Percentiles rank a stretch among this genome's conserved stretches.
These are phyloP conservation scores for Coemansia sp. DNA, from an alignment of 192 early-diverging fungal genomes.

Conservation along the genomic window DNA sequence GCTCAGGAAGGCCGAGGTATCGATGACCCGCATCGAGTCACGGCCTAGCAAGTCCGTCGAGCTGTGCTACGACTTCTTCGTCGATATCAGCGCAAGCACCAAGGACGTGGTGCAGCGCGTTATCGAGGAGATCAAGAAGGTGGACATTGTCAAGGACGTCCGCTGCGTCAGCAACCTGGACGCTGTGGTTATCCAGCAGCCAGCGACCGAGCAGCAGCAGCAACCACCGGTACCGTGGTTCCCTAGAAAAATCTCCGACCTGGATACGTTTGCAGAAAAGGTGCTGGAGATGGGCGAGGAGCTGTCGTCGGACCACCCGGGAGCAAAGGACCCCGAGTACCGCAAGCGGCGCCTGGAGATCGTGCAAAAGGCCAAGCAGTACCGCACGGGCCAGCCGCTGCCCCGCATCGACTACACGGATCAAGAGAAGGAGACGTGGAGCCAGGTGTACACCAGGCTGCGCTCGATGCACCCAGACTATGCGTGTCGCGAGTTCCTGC, in stretches of 20 bases:
- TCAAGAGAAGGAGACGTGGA: constrained; percentile 84
- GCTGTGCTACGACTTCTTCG: constrained; percentile 90
- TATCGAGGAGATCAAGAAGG: constrained; percentile 60
- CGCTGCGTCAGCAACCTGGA: constrained; percentile 33
- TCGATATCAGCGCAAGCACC: constrained; percentile 78
- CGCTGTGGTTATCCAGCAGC: neutral
- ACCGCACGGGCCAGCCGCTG: constrained; percentile 71
- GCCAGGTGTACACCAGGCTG: constrained; percentile 73
- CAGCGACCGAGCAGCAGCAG: constrained; percentile 7
- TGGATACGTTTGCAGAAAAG: constrained; percentile 90
- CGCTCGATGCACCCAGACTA: constrained; percentile 73
- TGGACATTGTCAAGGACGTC: constrained; percentile 68
- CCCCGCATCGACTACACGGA: constrained; percentile 81
- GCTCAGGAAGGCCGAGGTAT: constrained; percentile 70
- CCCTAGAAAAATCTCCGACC: constrained; percentile 86
- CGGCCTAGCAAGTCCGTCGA: constrained; percentile 78
- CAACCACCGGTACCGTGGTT: constrained; percentile 77
- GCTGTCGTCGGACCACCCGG: constrained; percentile 89
- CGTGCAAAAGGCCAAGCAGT: constrained; percentile 78
- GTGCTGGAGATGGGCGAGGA: constrained; percentile 92
- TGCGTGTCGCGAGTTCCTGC: constrained; percentile 91
- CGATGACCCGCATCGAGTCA: constrained; percentile 93
- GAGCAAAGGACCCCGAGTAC: constrained; percentile 84
- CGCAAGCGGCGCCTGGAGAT: constrained; percentile 81
- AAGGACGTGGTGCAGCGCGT: constrained; percentile 62